These are phyloP conservation scores for Clathrus columnatus DNA, from an alignment of 768 basidiomycete species.

Conservation along the genomic window DNA sequence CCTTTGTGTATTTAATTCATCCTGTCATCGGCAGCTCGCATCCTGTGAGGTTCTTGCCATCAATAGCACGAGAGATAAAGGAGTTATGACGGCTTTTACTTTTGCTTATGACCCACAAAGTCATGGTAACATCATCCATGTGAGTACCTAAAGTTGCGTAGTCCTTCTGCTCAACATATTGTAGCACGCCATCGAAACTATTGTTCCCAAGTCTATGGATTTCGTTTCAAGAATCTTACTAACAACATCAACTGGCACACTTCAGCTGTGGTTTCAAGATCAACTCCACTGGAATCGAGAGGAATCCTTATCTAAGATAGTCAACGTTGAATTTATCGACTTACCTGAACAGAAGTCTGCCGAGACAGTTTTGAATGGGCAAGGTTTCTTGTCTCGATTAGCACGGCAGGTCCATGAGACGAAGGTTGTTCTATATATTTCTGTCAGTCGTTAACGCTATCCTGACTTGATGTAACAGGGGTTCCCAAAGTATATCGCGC, in stretches of 20 bases:
- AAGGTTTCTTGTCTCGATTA: slow-evolving; percentile 39
- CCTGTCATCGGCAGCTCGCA: slow-evolving; percentile 36
- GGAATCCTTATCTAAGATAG: slow-evolving; percentile 61
- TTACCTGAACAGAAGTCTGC: slow-evolving; percentile 52
- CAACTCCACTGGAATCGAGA: slow-evolving; percentile 68
- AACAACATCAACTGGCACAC: slow-evolving; percentile 65
- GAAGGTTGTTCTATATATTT: slow-evolving; percentile 15
- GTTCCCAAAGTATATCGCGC: slow-evolving; percentile 58
- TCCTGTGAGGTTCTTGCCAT: slow-evolving; percentile 45
- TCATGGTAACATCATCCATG: slow-evolving; percentile 65
- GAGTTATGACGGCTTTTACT: slow-evolving; percentile 39
- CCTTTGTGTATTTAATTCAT: too few relatives aligned
- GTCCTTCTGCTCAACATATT: not conserved
- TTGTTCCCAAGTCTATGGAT: slow-evolving; percentile 28
- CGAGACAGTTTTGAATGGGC: slow-evolving; percentile 23
- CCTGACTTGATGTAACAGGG: slow-evolving; percentile 31
- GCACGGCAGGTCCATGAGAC: slow-evolving; percentile 50
- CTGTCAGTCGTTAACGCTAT: not conserved
- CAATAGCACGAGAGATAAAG: slow-evolving; percentile 38
- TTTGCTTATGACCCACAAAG: slow-evolving; percentile 57
- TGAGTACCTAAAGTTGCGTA: slow-evolving; percentile 24
- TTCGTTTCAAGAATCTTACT: slow-evolving; percentile 40
- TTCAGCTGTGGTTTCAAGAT: slow-evolving; percentile 65
- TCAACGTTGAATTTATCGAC: slow-evolving; percentile 64
- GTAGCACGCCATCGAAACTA: slow-evolving; percentile 47